These are phyloP conservation scores for Trametes maxima DNA, from an alignment of 768 basidiomycete genomes.

Conservation along the genomic window DNA sequence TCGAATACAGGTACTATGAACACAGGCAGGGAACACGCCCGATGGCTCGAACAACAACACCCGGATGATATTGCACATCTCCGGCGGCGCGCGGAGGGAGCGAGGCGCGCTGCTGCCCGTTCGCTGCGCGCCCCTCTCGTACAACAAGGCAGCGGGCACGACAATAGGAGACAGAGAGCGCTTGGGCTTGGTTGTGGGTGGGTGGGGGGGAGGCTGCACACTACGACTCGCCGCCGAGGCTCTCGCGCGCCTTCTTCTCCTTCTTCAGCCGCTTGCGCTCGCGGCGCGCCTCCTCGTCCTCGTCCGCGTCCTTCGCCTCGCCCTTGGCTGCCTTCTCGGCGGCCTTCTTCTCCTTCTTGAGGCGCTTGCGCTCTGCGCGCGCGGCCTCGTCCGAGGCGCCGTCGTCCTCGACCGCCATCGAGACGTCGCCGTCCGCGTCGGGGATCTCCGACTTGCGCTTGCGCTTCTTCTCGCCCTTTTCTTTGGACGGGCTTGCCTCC, in stretches of 20 bases:
- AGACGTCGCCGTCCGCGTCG: slow-evolving; percentile 46
- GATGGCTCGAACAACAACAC: slow-evolving; percentile 10
- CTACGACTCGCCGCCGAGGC: slow-evolving; percentile 37
- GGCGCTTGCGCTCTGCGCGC: slow-evolving; percentile 35
- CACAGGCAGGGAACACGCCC: slow-evolving; percentile 8
- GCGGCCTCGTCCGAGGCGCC: slow-evolving; percentile 49
- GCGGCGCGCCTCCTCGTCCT: slow-evolving; percentile 44
- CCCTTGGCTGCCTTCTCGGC: slow-evolving; percentile 53
- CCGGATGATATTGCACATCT: slow-evolving; percentile 18
- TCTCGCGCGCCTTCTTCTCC: slow-evolving; percentile 43
- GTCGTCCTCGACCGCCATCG: slow-evolving; percentile 46
- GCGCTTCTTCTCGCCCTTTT: slow-evolving; percentile 77
- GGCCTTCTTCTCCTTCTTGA: slow-evolving; percentile 37
- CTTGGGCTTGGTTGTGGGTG: too few relatives aligned
- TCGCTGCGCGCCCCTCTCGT: neutral
- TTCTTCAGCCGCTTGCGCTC: slow-evolving; percentile 38
- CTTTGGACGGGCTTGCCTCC: slow-evolving; percentile 42
- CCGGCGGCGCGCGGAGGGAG: neutral
- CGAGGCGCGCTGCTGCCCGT: neutral
- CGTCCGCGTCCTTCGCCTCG: slow-evolving; percentile 44
- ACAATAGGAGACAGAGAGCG: neutral
- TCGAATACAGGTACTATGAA: slow-evolving; percentile 12
- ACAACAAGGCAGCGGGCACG: too few relatives aligned
- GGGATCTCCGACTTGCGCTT: slow-evolving; percentile 73
- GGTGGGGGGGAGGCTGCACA: neutral